These are phyloP conservation scores for Cyclocybe aegerita DNA, from an alignment of 768 basidiomycete species.

Conservation along the genomic window DNA sequence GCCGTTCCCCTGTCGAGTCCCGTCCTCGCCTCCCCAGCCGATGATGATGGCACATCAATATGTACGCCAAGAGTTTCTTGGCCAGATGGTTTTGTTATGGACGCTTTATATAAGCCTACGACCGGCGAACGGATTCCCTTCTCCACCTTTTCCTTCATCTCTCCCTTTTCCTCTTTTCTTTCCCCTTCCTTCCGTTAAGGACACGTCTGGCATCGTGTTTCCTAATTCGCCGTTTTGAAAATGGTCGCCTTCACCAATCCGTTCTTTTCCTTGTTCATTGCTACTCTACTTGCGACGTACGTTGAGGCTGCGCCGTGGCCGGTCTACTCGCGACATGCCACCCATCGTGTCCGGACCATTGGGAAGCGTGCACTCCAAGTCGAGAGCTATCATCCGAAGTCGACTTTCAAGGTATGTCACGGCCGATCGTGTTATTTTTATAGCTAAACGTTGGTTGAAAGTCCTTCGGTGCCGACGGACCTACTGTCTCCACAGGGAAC, in stretches of 20 bases:
- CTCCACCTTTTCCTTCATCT: no score
- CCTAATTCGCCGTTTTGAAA: slow-evolving; percentile 19
- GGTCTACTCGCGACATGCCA: slow-evolving; percentile 23
- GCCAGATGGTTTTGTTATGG: no score
- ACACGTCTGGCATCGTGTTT: no score
- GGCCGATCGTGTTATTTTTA: not conserved
- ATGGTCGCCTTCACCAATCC: slow-evolving; percentile 26
- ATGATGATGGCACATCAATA: no score
- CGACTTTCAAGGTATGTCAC: slow-evolving; percentile 18
- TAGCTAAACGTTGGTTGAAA: not conserved
- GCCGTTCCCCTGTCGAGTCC: no score
- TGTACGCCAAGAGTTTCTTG: no score
- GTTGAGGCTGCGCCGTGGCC: slow-evolving; percentile 33
- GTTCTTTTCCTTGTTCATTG: slow-evolving; percentile 25
- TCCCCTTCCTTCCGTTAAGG: not conserved
- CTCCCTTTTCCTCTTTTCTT: not conserved
- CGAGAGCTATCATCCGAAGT: slow-evolving; percentile 20
- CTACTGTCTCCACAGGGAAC: not conserved
- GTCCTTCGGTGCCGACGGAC: slow-evolving; percentile 8
- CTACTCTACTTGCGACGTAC: slow-evolving; percentile 19
- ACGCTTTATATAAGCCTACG: no score
- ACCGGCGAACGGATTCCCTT: no score
- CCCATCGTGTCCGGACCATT: slow-evolving; percentile 28
- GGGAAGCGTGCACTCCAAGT: slow-evolving; percentile 20
- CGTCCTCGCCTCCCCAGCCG: no score